Evolutionary conservation across 139 green algal genomes (phyloP).

Genomic region (Volvox reticuliferus): DNA sequence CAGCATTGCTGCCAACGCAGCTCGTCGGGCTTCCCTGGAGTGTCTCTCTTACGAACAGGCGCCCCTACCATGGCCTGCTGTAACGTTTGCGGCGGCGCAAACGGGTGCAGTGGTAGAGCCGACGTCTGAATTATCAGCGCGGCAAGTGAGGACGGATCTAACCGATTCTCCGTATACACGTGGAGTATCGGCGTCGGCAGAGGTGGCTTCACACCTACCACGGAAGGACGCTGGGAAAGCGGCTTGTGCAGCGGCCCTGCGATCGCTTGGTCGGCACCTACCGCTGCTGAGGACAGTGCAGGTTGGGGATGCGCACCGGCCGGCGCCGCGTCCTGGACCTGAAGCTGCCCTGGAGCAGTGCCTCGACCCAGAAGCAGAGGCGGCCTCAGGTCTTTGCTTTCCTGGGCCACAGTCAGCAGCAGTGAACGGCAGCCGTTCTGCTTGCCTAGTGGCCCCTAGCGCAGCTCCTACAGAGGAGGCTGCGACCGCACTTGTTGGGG

Average conservation of each 20-base stretch:
- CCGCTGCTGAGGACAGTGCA: background rate
- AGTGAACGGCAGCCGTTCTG: too few species aligned
- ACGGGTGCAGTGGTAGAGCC: background rate
- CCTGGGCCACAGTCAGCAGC: too few species aligned
- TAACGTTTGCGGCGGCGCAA: background rate
- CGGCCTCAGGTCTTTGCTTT: background rate
- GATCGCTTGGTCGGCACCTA: background rate
- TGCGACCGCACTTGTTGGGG: too few species aligned
- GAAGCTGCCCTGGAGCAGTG: background rate
- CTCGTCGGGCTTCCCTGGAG: background rate
- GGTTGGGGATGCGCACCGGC: background rate
- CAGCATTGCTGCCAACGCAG: background rate
- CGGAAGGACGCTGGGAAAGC: background rate
- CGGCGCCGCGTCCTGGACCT: background rate
- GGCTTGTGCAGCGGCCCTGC: conserved; percentile 4
- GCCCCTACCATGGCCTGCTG: background rate
- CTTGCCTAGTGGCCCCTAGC: too few species aligned
- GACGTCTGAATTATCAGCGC: background rate
- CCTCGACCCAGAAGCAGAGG: background rate
- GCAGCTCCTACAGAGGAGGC: too few species aligned
- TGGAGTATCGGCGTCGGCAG: background rate
- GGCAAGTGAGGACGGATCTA: background rate
- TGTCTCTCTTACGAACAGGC: background rate
- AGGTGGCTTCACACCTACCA: background rate
- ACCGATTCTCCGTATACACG: background rate